Percentiles rank a stretch among this genome's conserved stretches.
Evolutionary conservation across 2,329 filamentous ascomycete genomes (phyloP).

Genomic region (Juglanconis sp.): DNA sequence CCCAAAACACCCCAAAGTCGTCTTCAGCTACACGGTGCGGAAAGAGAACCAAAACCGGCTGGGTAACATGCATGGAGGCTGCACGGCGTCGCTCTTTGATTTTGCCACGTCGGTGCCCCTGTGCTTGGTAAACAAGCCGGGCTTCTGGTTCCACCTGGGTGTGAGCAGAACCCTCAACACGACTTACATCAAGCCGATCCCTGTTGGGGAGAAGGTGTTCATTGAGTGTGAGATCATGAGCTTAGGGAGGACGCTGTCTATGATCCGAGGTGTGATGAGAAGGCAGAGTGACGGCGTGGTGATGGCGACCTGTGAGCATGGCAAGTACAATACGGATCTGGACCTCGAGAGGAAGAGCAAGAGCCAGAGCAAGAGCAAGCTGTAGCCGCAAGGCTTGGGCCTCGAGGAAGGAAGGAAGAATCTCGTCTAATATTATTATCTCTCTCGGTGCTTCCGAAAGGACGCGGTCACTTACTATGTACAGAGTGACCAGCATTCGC

Average conservation of each 20-base stretch:
- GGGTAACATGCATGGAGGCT: conserved; percentile 59
- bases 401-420: background rate
- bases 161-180: conserved; percentile 64
- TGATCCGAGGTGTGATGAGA: conserved; percentile 53
- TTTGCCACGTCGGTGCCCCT: conserved; percentile 59
- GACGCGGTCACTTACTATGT: too few relatives aligned
- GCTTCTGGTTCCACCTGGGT: conserved; percentile 60
- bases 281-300: conserved; percentile 50
- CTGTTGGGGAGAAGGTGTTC: conserved; percentile 46
- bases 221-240: conserved; percentile 58
- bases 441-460: too few relatives aligned
- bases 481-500: too few relatives aligned
- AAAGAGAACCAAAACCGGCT: conserved; percentile 50
- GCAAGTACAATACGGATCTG: conserved; percentile 60
- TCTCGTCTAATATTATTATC: too few relatives aligned
- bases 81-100: conserved; percentile 66
- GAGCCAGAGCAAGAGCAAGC: conserved; percentile 1
- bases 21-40: conserved; percentile 41
- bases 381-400: background rate
- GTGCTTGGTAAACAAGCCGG: conserved; percentile 52
- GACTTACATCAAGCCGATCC: conserved; percentile 64
- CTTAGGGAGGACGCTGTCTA: conserved; percentile 51
- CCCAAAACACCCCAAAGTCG: conserved; percentile 10
- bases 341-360: background rate
- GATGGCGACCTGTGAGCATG: conserved; percentile 59